phyloP scores from a whole-genome alignment of 1,139 yeast species.

The Dujonia santamariae region DNA sequence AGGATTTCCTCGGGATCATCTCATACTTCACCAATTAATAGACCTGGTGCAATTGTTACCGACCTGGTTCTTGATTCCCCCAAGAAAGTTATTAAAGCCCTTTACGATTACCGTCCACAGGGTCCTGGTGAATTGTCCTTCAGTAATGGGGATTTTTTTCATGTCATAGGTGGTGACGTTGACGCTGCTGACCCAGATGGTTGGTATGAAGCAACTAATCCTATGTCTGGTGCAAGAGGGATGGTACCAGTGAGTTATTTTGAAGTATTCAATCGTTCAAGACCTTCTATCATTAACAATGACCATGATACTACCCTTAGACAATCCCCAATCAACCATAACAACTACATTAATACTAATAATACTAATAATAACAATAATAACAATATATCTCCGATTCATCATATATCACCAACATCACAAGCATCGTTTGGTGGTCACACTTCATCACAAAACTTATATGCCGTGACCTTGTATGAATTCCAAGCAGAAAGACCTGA shows the following conservation, averaged over 20 bases:
- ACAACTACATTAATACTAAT: background rate
- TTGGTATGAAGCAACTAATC: conserved; percentile 90
- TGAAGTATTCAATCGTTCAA: conserved; percentile 68
- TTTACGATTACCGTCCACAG: conserved; percentile 73
- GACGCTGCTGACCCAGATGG: conserved; percentile 42
- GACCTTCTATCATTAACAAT: conserved; percentile 23
- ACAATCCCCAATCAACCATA: conserved; percentile 1
- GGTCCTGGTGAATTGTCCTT: conserved; percentile 82
- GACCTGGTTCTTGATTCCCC: conserved; percentile 48
- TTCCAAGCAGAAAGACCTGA: conserved; percentile 88
- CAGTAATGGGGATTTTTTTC: conserved; percentile 82
- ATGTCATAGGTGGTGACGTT: conserved; percentile 63
- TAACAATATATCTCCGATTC: conserved; percentile 10
- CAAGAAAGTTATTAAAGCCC: conserved; percentile 79
- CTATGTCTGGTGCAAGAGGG: conserved; percentile 72
- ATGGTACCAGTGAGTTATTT: conserved; percentile 86
- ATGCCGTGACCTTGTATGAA: conserved; percentile 61
- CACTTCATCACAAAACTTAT: conserved; percentile 34
- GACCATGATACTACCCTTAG: background rate
- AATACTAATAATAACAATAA: conserved; percentile 3
- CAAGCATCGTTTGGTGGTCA: conserved; percentile 9
- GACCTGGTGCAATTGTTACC: conserved; percentile 10
- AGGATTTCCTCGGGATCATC: conserved; percentile 22
- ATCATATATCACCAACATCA: conserved; percentile 7
- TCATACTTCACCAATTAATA: conserved; percentile 7